phyloP scores from a whole-genome alignment of 345 rosid species.

The Physaria fendleri region DNA sequence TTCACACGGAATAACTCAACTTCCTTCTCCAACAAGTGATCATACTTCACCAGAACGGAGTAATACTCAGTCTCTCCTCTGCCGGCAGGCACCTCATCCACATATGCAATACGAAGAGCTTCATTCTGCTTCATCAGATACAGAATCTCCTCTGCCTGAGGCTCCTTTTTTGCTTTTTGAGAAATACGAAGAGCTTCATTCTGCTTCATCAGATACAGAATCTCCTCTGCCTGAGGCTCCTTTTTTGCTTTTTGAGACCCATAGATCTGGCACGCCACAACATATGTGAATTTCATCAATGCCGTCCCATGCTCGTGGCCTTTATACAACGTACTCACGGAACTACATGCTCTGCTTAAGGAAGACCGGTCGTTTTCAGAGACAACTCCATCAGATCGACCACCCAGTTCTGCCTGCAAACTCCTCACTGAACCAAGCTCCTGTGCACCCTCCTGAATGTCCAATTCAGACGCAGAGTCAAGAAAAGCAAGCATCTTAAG shows the following conservation, averaged over 20 bases:
- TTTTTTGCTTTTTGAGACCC: conserved; percentile 66
- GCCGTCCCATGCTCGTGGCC: conserved; percentile 81
- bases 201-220: conserved; percentile 58
- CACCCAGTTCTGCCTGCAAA: conserved; percentile 33
- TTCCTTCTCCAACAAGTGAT: conserved; percentile 60
- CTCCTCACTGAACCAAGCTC: conserved; percentile 74
- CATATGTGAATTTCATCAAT: conserved; percentile 84
- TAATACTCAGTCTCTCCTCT: conserved; percentile 54
- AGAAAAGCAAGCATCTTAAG: conserved; percentile 92
- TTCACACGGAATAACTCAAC: conserved; percentile 79
- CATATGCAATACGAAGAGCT: conserved; percentile 89
- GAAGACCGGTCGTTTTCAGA: conserved; percentile 42
- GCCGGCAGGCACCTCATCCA: conserved; percentile 61
- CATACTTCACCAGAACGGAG: conserved; percentile 82
- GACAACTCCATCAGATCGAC: conserved; percentile 19
- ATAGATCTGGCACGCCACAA: conserved; percentile 75
- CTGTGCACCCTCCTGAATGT: conserved; percentile 62
- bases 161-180: conserved; percentile 55
- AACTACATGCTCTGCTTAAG: conserved; percentile 47
- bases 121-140: conserved; percentile 64
- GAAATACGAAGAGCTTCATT: conserved; percentile 84
- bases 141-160: conserved; percentile 75
- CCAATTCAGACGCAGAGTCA: conserved; percentile 97
- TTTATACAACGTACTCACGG: conserved; percentile 60
- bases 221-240: conserved; percentile 76